Base-by-base conservation (phyloP, 495 filamentous ascomycete species). In the Aspergillus egyptiacus region DNA sequence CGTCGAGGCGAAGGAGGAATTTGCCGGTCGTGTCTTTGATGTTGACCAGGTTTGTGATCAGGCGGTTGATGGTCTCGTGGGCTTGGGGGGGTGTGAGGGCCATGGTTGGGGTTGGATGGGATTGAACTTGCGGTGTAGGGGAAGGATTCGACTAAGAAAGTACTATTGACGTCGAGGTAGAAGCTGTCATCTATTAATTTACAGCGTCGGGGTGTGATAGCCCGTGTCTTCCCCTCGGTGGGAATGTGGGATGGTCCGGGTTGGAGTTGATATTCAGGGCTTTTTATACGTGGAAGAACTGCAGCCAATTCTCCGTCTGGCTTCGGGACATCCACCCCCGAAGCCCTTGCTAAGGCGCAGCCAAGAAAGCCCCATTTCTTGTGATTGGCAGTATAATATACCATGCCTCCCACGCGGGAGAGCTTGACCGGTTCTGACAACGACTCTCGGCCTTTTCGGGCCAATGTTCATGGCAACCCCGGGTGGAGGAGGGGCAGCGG, bases 11-110 rank as follows among this genome's bases (percentile, higher is more conserved):
- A 22, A 87, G 63, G 8, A 87, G 74, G 65, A 86, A 89, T 57
- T 82, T 68, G 20, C 85, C 85, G 0, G 81, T 83, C 8, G 68
- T 71, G 63, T 89, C 85, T 57, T 75, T 77, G 64, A 87, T 86
- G 62, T 84, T 80, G 51, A 87, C 68, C 9, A 89, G 73, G 40
- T 81, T 83, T 53, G 79, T 55, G 55, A 85, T 87, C 8, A 89
- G 66, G 13, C 78, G 71, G 24, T 75, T 66, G 57, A 87, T 78
- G 24, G 70, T 73, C 22, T 60, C 58, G 60, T 84, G 78, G 25
- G 86, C 63, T 44, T 78, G 53, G 19, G 63, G 41, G 28, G 59
- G 35, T 32, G 50, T 28, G 41, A 53, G 37, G 32, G 44, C 5
- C 28, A 25, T 40, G 20, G 19, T 25, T 28, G 7, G 23, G 2